These are phyloP conservation scores for Salix brachista DNA, from an alignment of 345 rosid genomes.

Conservation along the genomic window DNA sequence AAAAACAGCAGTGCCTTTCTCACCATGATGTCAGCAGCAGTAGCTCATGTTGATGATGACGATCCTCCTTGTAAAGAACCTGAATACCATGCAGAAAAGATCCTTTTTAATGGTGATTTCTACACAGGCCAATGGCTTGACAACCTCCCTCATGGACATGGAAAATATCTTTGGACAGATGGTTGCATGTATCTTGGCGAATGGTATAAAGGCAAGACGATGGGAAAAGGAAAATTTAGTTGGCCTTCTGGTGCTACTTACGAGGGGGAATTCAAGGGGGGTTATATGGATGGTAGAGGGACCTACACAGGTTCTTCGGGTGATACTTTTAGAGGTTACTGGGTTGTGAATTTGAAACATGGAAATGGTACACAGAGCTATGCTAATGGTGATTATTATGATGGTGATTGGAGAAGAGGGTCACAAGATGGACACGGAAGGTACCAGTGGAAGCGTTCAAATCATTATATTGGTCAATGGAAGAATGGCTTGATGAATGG, in stretches of 20 bases:
- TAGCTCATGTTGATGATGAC: constrained; percentile 88
- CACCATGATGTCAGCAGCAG: constrained; percentile 58
- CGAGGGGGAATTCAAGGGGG: constrained; percentile 89
- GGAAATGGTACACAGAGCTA: constrained; percentile 71
- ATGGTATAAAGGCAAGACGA: constrained; percentile 66
- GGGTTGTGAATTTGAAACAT: constrained; percentile 91
- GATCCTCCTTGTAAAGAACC: constrained; percentile 22
- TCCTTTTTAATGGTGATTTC: constrained; percentile 66
- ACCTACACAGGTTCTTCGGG: constrained; percentile 72
- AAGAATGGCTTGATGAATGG: constrained; percentile 68
- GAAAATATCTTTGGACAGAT: constrained; percentile 86
- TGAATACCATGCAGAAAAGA: constrained; percentile 46
- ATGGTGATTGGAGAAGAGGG: constrained; percentile 90
- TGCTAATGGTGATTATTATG: constrained; percentile 71
- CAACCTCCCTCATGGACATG: constrained; percentile 68
- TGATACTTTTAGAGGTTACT: constrained; percentile 62
- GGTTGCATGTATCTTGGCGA: constrained; percentile 95
- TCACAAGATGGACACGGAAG: constrained; percentile 82
- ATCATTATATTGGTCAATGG: constrained; percentile 80
- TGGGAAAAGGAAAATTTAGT: constrained; percentile 78
- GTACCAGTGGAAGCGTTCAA: constrained; percentile 83
- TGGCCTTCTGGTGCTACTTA: constrained; percentile 96
- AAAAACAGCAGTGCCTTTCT: constrained; percentile 31
- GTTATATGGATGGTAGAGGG: constrained; percentile 89
- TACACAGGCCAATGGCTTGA: constrained; percentile 82